These are phyloP conservation scores for Torulaspora franciscae DNA, from an alignment of 805 yeast genomes.

Conservation along the genomic window DNA sequence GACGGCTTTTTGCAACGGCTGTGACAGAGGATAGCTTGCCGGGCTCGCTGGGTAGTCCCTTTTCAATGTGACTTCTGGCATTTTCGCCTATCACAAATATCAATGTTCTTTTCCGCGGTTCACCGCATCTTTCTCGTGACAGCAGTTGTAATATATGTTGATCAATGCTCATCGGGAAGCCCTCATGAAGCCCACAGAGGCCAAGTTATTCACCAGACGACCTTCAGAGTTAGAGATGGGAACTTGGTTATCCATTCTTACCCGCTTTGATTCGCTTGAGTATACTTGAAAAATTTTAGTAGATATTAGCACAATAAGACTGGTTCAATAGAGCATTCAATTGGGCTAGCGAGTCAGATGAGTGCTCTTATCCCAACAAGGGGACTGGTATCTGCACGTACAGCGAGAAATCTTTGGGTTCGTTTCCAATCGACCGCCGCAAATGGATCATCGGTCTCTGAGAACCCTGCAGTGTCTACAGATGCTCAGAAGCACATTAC, in stretches of 20 bases:
- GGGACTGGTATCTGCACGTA: constrained; percentile 2
- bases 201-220: not conserved
- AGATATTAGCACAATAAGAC: not conserved
- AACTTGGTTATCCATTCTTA: not conserved
- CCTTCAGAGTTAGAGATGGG: no score
- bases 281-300: constrained; percentile 4
- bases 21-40: constrained; percentile 19
- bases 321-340: not conserved
- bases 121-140: constrained; percentile 1
- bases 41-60: constrained; percentile 11
- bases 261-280: constrained; percentile 2
- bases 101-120: constrained; percentile 12
- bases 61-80: constrained; percentile 26
- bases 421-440: constrained; percentile 7
- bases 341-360: constrained; percentile 1
- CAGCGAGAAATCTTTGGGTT: constrained; percentile 3
- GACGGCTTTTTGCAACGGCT: constrained; percentile 13
- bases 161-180: constrained; percentile 4
- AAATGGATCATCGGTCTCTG: not conserved
- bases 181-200: not conserved
- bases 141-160: constrained; percentile 8
- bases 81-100: constrained; percentile 28
- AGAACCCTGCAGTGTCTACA: not conserved
- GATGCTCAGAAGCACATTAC: constrained; percentile 6
- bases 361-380: constrained; percentile 3